Percentiles rank a stretch among this genome's conserved stretches.
phyloP scores from a whole-genome alignment of 805 yeast genomes.

The Cyberlindnera subsufficiens region DNA sequence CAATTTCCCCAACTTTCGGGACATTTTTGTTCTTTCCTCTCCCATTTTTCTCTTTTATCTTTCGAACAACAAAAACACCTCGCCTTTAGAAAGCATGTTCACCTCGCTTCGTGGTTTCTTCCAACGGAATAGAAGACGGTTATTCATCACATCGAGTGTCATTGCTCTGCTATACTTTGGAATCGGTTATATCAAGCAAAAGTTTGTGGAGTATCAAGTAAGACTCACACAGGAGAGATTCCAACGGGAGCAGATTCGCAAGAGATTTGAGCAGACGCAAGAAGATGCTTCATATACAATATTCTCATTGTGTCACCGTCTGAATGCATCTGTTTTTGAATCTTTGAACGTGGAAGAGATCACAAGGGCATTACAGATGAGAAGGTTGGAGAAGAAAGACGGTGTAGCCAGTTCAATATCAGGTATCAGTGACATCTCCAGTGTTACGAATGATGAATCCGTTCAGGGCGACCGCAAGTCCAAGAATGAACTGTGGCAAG shows the following conservation, averaged over 20 bases:
- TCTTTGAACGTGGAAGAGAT: conserved; percentile 66
- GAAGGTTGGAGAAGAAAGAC: conserved; percentile 35
- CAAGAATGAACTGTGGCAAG: conserved; percentile 77
- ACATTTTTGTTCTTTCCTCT: no score
- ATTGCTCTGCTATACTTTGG: conserved; percentile 39
- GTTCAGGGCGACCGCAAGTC: conserved; percentile 25
- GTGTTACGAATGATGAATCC: conserved; percentile 22
- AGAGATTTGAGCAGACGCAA: conserved; percentile 88
- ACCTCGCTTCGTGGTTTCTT: conserved; percentile 25
- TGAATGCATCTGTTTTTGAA: conserved; percentile 57
- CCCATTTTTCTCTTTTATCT: no score
- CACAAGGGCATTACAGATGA: conserved; percentile 61
- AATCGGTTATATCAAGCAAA: conserved; percentile 35
- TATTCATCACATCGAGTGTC: conserved; percentile 29
- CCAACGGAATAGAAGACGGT: conserved; percentile 38
- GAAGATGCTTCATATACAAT: conserved; percentile 83
- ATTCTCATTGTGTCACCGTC: conserved; percentile 73
- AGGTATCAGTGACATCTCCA: conserved; percentile 6
- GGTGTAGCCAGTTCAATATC: conserved; percentile 6
- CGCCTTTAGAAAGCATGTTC: conserved; percentile 13
- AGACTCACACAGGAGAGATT: conserved; percentile 50
- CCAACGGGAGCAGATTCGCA: conserved; percentile 62
- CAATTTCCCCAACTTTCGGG: not conserved
- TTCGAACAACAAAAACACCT: no score
- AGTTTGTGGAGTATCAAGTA: conserved; percentile 44